Evolutionary conservation across 1,284 basidiomycete genomes (phyloP), one percentile per base, ranked within the genome.

Genomic region (Naganishia cerealis): DNA sequence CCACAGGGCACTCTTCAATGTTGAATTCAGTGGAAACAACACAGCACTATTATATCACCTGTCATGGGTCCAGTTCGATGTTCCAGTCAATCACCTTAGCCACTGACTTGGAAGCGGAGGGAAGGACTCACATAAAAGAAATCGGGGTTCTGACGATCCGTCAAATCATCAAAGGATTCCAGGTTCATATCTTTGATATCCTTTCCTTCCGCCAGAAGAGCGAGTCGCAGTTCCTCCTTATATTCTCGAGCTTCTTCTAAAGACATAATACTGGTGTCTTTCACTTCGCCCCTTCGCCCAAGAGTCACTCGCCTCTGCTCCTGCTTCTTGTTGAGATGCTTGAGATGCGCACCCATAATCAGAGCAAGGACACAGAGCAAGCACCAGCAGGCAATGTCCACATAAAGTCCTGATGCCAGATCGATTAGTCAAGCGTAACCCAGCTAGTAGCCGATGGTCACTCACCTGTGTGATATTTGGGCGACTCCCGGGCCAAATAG

Each of bases 251-350:
- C 75, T 67, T 76, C 74, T 21, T 67, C 68, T 7, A 59, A 56
- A 8, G 70, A 46, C 75, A 76, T 76, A 67, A 76, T 72, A 26
- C 75, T 77, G 29, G 75, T 77, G 69, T 79, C 78, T 70, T 77
- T 75, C 67, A 78, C 55, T 39, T 76, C 69, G 40, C 72, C 75
- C 5, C 77, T 75, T 38, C 76, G 67, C 54, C 78, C 78, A 36
- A 78, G 62, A 33, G 77, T 77, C 66, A 76, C 71, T 26, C 78
- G 72, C 38, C 74, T 68, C 3, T 71, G 70, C 67, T 77, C 75
- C 65, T 79, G 75, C 54, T 71, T 71, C 36, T 65, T 66, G 75
- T 79, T 79, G 57, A 79, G 75, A 54, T 57, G 40, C 21, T 63
- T 63, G 39, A 79, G 77, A 72, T 79, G 75, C 69, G 73, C 73